phyloP scores from a whole-genome alignment of 1,139 yeast species.

The Blastobotrys indianensis region DNA sequence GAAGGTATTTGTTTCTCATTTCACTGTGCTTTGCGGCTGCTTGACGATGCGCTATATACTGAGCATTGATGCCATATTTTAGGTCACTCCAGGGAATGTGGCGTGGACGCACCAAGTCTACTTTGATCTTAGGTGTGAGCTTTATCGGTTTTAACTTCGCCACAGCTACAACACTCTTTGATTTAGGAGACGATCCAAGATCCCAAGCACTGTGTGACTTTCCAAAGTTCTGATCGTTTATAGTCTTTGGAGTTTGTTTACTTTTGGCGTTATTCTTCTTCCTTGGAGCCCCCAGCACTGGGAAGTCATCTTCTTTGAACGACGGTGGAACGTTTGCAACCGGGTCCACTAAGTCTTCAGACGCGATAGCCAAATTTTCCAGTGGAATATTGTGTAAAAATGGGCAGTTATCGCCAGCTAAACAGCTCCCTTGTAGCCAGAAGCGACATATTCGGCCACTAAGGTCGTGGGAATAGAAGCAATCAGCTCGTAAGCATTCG shows the following conservation, averaged over 20 bases:
- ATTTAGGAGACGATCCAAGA: too few species aligned
- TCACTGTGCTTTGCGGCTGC: conserved; percentile 29
- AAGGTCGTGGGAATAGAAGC: conserved; percentile 41
- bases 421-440: conserved; percentile 40
- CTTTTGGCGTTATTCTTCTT: conserved; percentile 2
- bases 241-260: background rate
- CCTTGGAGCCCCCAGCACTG: conserved; percentile 23
- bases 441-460: conserved; percentile 38
- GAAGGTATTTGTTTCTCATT: conserved; percentile 36
- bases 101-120: conserved; percentile 27
- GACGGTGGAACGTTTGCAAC: conserved; percentile 3
- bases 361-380: conserved; percentile 1
- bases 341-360: background rate
- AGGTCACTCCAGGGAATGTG: conserved; percentile 35
- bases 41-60: conserved; percentile 25
- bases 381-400: conserved; percentile 37
- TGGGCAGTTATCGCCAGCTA: conserved; percentile 37
- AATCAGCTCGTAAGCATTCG: conserved; percentile 39
- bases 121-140: conserved; percentile 4
- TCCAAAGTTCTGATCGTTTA: too few species aligned
- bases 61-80: conserved; percentile 21
- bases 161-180: too few species aligned
- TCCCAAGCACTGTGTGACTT: too few species aligned
- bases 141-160: too few species aligned
- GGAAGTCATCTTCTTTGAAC: conserved; percentile 26